Evolutionary conservation across 2,329 filamentous ascomycete genomes (phyloP).

Genomic region (Aphanocladium album): DNA sequence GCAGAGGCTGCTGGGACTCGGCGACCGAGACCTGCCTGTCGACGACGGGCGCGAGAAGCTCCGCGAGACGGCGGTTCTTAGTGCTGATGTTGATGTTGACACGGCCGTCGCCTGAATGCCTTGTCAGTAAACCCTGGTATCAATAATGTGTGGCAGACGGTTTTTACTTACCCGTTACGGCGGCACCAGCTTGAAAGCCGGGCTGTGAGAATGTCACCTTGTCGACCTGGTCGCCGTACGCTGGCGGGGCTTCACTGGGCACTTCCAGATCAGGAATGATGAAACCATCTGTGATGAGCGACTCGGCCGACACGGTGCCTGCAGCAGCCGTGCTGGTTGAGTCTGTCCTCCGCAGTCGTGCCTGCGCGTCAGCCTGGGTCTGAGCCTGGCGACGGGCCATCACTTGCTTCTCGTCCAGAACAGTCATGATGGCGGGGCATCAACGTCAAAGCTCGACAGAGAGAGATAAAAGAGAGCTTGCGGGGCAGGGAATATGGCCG

Average conservation of each 20-base stretch:
- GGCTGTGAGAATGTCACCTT: slow-evolving; percentile 56
- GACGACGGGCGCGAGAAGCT: slow-evolving; percentile 62
- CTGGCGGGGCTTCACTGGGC: slow-evolving; percentile 43
- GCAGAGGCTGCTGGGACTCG: slow-evolving; percentile 40
- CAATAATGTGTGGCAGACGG: no score
- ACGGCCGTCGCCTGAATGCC: slow-evolving; percentile 60
- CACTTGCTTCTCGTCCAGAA: slow-evolving; percentile 24
- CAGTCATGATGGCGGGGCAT: slow-evolving; percentile 21
- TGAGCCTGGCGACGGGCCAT: slow-evolving; percentile 16
- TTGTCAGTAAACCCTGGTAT: no score
- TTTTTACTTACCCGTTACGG: slow-evolving; percentile 45
- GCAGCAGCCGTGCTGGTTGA: not conserved
- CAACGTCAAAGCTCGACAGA: not conserved
- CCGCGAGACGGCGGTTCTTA: slow-evolving; percentile 59
- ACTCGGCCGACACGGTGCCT: slow-evolving; percentile 16
- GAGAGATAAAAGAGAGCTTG: not conserved
- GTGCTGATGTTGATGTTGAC: slow-evolving; percentile 77
- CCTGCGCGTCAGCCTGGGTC: not conserved
- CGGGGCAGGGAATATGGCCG: not conserved
- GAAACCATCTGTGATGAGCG: slow-evolving; percentile 35
- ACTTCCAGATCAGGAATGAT: slow-evolving; percentile 37
- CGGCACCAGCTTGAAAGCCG: slow-evolving; percentile 58
- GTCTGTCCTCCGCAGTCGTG: not conserved
- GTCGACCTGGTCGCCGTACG: slow-evolving; percentile 54
- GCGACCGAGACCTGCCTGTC: slow-evolving; percentile 48